These are phyloP conservation scores for Myrmaecium sp. DNA, from an alignment of 2,329 filamentous ascomycete genomes.

Conservation along the genomic window DNA sequence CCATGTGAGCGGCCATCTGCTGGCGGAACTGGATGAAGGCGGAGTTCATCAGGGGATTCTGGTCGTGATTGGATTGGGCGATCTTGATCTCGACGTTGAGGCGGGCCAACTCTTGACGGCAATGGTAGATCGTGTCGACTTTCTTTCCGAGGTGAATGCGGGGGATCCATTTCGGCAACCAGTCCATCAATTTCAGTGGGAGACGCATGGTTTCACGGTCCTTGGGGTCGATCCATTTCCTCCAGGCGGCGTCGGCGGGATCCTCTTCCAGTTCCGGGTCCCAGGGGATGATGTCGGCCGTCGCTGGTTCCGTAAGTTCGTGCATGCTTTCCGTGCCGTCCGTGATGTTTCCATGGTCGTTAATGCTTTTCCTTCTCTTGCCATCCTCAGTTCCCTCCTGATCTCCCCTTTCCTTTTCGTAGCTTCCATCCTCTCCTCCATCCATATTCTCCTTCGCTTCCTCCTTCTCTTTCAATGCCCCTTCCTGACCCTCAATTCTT, in stretches of 20 bases:
- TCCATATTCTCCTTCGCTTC: too few species aligned
- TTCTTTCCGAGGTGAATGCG: conserved; percentile 66
- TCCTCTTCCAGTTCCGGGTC: conserved; percentile 9
- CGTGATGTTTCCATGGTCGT: too few species aligned
- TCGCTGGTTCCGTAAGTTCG: conserved; percentile 6
- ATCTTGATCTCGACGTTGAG: conserved; percentile 83
- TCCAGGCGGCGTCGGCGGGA: conserved; percentile 44
- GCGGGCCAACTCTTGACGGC: conserved; percentile 67
- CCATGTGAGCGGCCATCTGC: conserved; percentile 95
- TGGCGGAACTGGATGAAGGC: conserved; percentile 98
- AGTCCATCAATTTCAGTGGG: too few species aligned
- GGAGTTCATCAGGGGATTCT: conserved; percentile 83
- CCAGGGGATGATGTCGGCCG: conserved; percentile 5
- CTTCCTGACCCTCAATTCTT: conserved; percentile 1
- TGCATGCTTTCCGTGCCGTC: too few species aligned
- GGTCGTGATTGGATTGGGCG: conserved; percentile 72
- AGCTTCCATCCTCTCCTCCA: too few species aligned
- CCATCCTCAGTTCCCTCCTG: too few species aligned
- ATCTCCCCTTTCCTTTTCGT: too few species aligned
- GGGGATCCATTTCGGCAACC: conserved; percentile 55
- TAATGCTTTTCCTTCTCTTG: too few species aligned
- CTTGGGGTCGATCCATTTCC: conserved; percentile 62
- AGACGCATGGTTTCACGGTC: conserved; percentile 75
- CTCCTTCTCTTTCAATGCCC: conserved; percentile 1
- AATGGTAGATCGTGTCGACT: conserved; percentile 88